Conservation (phyloP, 192 early-diverging fungal genomes). For the Backusella circina region DNA sequence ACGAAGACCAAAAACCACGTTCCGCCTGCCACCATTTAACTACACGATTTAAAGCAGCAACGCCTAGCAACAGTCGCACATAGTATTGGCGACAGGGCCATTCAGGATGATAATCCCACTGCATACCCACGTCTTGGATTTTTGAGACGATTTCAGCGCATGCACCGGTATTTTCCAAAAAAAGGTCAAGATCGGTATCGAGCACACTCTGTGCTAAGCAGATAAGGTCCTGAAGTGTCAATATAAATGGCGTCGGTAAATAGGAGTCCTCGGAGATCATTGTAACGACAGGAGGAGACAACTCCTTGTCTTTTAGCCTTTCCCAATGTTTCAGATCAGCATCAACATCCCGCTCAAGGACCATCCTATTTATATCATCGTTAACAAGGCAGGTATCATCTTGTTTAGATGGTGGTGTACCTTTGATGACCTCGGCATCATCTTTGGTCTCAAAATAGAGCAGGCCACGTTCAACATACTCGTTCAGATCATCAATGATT, state of each 20-base stretch:
- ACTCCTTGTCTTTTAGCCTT: not conserved
- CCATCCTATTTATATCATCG: slow-evolving; percentile 1
- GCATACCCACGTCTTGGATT: slow-evolving; percentile 56
- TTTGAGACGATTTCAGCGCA: slow-evolving; percentile 57
- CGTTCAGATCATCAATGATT: slow-evolving; percentile 64
- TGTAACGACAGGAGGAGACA: slow-evolving; percentile 17
- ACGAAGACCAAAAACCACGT: slow-evolving; percentile 53
- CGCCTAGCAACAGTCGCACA: slow-evolving; percentile 66
- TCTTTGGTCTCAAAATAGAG: slow-evolving; percentile 41
- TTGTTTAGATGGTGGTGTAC: not conserved
- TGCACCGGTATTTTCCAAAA: slow-evolving; percentile 56
- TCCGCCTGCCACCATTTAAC: slow-evolving; percentile 81
- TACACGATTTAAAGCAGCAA: slow-evolving; percentile 71
- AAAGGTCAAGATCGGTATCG: slow-evolving; percentile 55
- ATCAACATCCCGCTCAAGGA: not conserved
- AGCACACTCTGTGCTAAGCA: slow-evolving; percentile 67
- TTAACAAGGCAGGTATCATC: not conserved
- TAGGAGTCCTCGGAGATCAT: slow-evolving; percentile 49
- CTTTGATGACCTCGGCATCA: slow-evolving; percentile 18
- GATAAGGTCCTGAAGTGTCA: slow-evolving; percentile 65
- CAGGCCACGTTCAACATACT: slow-evolving; percentile 60
- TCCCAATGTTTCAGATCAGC: not conserved
- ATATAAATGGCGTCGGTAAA: slow-evolving; percentile 53
- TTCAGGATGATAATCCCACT: slow-evolving; percentile 61
- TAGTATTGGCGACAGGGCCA: slow-evolving; percentile 60